Evolutionary conservation across 306 rosid species (phyloP), one percentile per base, ranked within the genome.

Genomic region (Vigna reflexopilosa): DNA sequence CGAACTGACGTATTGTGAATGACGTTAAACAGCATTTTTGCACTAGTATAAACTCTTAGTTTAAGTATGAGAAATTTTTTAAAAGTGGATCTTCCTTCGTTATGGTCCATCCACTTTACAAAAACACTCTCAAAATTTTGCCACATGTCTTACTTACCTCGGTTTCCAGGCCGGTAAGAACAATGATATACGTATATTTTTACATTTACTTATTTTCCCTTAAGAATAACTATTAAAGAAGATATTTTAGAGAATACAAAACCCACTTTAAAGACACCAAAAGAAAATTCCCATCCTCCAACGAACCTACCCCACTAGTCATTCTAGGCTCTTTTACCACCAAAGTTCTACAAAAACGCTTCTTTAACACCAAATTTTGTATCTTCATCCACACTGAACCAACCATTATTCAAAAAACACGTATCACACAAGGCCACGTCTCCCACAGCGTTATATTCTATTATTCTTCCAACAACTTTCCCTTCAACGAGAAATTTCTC

Each of bases 261-360:
- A 22, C 17, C 40, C 22, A 24, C 52, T 47, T 67, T 44, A 2
- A 22, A 67, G 47, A 6, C 56, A 13, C n/a, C 40, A 67, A 24
- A 44, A 19, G 40, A 47, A 24, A 26, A 58, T 32, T 70, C 62
- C 28, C 62, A 70, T 28, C 26, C 44, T 9, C 28, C 10, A 50
- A 40, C 10, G 11, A 40, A 49, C 75, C 40, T n/a, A 72, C 76
- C 76, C 76, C 76, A 52, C 76, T 38, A 19, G 22, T 70, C 15
- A 70, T 49, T 19, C 28, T 5, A 2, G 10, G 52, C 72, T 55
- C 36, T 55, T 44, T 58, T 19, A 54, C 66, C 50, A 62, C 57
- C 19, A 58, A 66, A 42, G 19, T 24, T 44, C 9, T 16, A 9
- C 19, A 17, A 17, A 17, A 17, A 17, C 19, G 0, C 19, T 17